A percentile compares a stretch with the other conserved stretches of the same genome.
Conservation (phyloP, 169 alveolate species). For the Besnoitia besnoiti region DNA sequence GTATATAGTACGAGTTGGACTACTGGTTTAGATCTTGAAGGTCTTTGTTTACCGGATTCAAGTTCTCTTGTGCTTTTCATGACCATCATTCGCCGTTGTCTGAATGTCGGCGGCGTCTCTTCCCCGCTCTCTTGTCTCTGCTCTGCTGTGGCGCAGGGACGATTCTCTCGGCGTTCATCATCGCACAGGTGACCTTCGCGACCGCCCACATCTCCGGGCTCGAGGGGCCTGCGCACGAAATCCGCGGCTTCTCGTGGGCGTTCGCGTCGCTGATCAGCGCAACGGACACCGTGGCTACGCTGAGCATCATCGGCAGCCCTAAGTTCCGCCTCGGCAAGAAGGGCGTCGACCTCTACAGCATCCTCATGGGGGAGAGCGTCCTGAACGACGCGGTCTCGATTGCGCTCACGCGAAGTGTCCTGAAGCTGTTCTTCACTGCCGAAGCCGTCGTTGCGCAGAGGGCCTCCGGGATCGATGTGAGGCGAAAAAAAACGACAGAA, state of each 20-base stretch:
- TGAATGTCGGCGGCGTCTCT: background rate
- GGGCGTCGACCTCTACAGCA: conserved; percentile 25
- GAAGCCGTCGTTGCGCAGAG: conserved; percentile 21
- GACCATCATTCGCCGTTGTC: background rate
- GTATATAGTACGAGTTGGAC: no score
- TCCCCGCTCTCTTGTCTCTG: background rate
- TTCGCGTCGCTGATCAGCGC: conserved; percentile 60
- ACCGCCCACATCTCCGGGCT: background rate
- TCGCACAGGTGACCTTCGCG: background rate
- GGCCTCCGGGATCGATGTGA: conserved; percentile 18
- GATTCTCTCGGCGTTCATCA: background rate
- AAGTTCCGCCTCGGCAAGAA: conserved; percentile 22
- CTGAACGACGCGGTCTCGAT: conserved; percentile 61
- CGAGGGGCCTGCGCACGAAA: conserved; percentile 14
- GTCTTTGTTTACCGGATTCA: no score
- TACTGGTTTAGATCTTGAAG: no score
- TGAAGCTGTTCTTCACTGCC: conserved; percentile 25
- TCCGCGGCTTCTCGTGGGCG: conserved; percentile 12
- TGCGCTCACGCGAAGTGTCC: conserved; percentile 9
- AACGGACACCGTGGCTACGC: conserved; percentile 61
- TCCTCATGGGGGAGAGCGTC: conserved; percentile 53
- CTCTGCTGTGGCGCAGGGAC: background rate
- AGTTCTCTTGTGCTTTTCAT: no score
- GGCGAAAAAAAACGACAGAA: background rate
- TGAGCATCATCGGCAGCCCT: conserved; percentile 29